phyloP scores from a whole-genome alignment of 2,329 filamentous ascomycete genomes.

The Colletotrichum siamense region DNA sequence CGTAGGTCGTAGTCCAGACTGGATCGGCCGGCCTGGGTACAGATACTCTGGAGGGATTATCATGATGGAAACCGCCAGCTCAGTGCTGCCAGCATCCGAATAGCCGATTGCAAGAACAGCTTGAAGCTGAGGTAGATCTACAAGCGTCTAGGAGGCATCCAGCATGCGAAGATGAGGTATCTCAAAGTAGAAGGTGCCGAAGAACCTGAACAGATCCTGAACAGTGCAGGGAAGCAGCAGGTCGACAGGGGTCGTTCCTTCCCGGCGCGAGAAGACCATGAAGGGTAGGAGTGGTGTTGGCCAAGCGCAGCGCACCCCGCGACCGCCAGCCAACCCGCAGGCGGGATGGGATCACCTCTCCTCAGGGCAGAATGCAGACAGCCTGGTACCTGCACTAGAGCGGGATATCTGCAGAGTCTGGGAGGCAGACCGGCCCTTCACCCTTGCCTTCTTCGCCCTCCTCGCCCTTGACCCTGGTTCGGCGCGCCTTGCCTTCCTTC shows the following conservation, averaged over 20 bases:
- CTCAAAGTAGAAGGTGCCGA: neutral
- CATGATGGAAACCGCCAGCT: neutral
- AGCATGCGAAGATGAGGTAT: neutral
- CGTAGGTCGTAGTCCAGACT: neutral
- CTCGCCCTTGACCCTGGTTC: neutral
- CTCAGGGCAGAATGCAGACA: neutral
- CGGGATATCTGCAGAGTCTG: constrained; percentile 1
- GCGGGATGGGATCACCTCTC: neutral
- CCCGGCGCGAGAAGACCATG: neutral
- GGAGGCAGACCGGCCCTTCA: neutral
- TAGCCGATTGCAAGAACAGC: neutral
- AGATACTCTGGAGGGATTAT: constrained; percentile 2
- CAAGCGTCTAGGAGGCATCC: neutral
- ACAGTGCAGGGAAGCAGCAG: neutral
- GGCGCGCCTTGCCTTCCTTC: neutral
- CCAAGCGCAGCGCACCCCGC: constrained; percentile 15
- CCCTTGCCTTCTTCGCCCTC: neutral
- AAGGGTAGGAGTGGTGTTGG: neutral
- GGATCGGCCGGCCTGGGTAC: neutral
- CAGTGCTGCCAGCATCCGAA: neutral
- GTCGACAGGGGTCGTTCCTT: neutral
- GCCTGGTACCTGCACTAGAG: constrained; percentile 1
- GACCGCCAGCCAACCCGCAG: constrained; percentile 18
- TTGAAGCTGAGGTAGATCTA: neutral
- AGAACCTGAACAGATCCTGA: neutral